Percentiles rank a stretch among this genome's conserved stretches.
Conservation (phyloP, 768 basidiomycete species). For the Roridomyces roridus region DNA sequence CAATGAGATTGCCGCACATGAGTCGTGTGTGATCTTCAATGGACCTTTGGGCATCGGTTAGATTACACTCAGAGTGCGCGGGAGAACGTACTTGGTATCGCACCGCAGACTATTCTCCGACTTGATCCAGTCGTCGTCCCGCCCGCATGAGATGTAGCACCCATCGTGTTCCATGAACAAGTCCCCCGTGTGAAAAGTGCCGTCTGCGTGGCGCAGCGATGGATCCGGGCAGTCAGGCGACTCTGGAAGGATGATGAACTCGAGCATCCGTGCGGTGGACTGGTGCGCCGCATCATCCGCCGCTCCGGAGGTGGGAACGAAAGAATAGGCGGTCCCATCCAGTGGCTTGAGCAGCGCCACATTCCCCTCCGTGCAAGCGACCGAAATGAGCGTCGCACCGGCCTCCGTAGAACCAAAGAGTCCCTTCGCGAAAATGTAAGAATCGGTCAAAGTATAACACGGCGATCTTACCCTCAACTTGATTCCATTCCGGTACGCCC, state of each 20-base stretch:
- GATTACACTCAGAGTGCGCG: slow-evolving; percentile 10
- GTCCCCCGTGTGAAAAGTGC: slow-evolving; percentile 75
- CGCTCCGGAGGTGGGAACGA: slow-evolving; percentile 46
- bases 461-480: slow-evolving; percentile 46
- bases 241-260: slow-evolving; percentile 61
- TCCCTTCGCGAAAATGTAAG: slow-evolving; percentile 42
- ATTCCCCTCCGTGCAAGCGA: slow-evolving; percentile 43
- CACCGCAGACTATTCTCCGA: slow-evolving; percentile 70
- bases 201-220: slow-evolving; percentile 57
- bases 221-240: slow-evolving; percentile 66
- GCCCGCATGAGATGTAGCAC: slow-evolving; percentile 59
- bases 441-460: slow-evolving; percentile 18
- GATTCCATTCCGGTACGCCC: slow-evolving; percentile 51
- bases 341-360: slow-evolving; percentile 48
- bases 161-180: slow-evolving; percentile 65
- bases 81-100: slow-evolving; percentile 61
- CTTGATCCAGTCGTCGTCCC: slow-evolving; percentile 79
- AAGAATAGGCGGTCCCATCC: slow-evolving; percentile 51
- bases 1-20: slow-evolving; percentile 53
- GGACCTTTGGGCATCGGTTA: slow-evolving; percentile 39
- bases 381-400: slow-evolving; percentile 56
- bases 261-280: slow-evolving; percentile 56
- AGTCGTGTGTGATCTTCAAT: slow-evolving; percentile 62
- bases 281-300: slow-evolving; percentile 41
- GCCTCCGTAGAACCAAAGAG: slow-evolving; percentile 65